These are phyloP conservation scores for Tagetes erecta DNA, from an alignment of 129 eudicot genomes.

Conservation along the genomic window DNA sequence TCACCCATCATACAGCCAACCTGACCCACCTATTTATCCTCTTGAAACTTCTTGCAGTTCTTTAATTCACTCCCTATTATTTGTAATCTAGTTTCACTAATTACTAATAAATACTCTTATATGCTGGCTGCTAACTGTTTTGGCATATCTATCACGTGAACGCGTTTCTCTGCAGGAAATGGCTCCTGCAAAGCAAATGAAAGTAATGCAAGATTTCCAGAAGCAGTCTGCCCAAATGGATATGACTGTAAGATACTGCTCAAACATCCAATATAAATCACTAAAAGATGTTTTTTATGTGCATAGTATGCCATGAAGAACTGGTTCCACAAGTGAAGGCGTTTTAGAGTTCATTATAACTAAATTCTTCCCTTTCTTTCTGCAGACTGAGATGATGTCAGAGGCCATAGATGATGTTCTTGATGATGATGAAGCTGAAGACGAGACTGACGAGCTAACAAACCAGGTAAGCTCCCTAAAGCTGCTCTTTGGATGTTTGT, in stretches of 20 bases:
- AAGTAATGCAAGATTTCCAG: conserved; percentile 90
- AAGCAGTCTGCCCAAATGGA: conserved; percentile 98
- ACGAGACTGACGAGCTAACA: conserved; percentile 95
- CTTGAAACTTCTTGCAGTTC: background rate
- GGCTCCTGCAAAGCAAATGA: conserved; percentile 91
- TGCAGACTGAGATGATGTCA: conserved; percentile 98
- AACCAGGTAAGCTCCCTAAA: conserved; percentile 59
- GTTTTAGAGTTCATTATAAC: background rate
- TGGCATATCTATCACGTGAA: conserved; percentile 2
- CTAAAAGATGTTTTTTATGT: background rate
- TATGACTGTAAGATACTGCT: conserved; percentile 86
- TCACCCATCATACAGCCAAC: background rate
- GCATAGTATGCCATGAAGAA: background rate
- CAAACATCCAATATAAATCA: conserved; percentile 11
- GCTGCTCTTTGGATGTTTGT: conserved; percentile 6
- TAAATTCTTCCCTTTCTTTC: background rate
- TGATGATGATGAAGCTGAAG: conserved; percentile 97
- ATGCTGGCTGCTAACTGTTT: background rate
- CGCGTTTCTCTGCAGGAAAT: conserved; percentile 74
- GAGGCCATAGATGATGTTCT: conserved; percentile 95
- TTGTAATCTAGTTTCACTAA: conserved; percentile 4
- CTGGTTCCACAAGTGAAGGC: background rate
- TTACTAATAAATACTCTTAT: conserved; percentile 4
- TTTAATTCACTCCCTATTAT: background rate
- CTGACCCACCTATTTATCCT: background rate